Evolutionary conservation across 495 filamentous ascomycete species (phyloP).

Genomic region (Cercophora sp.): DNA sequence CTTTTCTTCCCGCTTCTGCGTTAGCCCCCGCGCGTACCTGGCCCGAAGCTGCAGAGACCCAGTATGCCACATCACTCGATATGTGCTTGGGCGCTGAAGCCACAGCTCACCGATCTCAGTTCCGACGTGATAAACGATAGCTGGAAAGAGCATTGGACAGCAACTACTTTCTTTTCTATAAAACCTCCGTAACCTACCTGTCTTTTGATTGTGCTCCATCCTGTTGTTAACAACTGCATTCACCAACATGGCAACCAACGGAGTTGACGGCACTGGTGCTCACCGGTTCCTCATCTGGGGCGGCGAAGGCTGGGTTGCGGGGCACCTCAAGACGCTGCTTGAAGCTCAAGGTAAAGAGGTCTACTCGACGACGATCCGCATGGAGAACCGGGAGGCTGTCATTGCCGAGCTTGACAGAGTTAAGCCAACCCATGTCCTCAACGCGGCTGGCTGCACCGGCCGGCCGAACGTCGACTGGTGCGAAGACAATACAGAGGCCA

Average conservation of each 20-base stretch:
- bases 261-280: constrained; percentile 10
- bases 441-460: constrained; percentile 62
- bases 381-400: constrained; percentile 58
- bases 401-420: constrained; percentile 51
- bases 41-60: background rate
- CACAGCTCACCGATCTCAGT: too few species aligned
- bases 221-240: too few species aligned
- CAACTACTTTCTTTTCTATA: too few species aligned
- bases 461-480: constrained; percentile 69
- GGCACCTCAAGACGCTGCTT: constrained; percentile 59
- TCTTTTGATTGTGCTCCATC: too few species aligned
- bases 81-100: background rate
- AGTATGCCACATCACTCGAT: background rate
- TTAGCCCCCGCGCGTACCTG: constrained; percentile 1
- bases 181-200: too few species aligned
- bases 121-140: too few species aligned
- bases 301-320: constrained; percentile 59
- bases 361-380: constrained; percentile 53
- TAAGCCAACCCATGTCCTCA: constrained; percentile 60
- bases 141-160: too few species aligned
- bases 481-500: constrained; percentile 62
- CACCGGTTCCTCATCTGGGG: constrained; percentile 59
- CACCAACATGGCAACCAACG: constrained; percentile 25
- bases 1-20: constrained; percentile 3
- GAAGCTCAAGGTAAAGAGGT: constrained; percentile 60